phyloP scores from a whole-genome alignment of 2,329 filamentous ascomycete species.

The Periconia sp. region DNA sequence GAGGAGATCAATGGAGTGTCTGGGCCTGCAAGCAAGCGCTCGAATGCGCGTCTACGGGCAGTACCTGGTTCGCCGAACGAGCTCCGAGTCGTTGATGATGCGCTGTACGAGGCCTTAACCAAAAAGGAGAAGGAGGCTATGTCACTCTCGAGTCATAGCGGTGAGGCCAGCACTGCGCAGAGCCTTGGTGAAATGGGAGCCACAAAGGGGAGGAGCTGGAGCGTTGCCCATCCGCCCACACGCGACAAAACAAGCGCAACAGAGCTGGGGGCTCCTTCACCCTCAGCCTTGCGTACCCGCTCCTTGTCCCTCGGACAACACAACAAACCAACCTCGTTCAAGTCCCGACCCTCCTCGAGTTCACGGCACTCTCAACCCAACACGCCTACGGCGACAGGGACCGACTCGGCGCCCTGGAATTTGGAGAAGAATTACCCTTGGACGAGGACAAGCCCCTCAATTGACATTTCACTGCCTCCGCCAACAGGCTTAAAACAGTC shows the following conservation, averaged over 20 bases:
- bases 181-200: slow-evolving; percentile 15
- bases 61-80: slow-evolving; percentile 39
- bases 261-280: slow-evolving; percentile 34
- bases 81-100: slow-evolving; percentile 42
- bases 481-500: slow-evolving; percentile 33
- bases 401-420: slow-evolving; percentile 55
- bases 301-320: slow-evolving; percentile 27
- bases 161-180: slow-evolving; percentile 17
- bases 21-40: slow-evolving; percentile 38
- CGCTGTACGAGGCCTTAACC: slow-evolving; percentile 35
- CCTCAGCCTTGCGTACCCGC: slow-evolving; percentile 28
- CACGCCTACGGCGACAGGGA: slow-evolving; percentile 30
- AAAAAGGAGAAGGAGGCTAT: slow-evolving; percentile 28
- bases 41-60: slow-evolving; percentile 40
- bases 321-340: slow-evolving; percentile 6
- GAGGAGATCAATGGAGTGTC: slow-evolving; percentile 37
- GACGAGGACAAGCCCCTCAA: slow-evolving; percentile 41
- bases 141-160: too few species aligned
- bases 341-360: slow-evolving; percentile 16
- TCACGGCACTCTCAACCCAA: slow-evolving; percentile 24
- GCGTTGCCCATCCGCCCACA: slow-evolving; percentile 15
- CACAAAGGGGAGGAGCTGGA: slow-evolving; percentile 12
- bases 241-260: slow-evolving; percentile 23
- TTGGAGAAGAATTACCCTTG: slow-evolving; percentile 55
- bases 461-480: slow-evolving; percentile 49